Percentiles rank a stretch among this genome's conserved stretches.
Evolutionary conservation across 2,329 filamentous ascomycete species (phyloP).

Genomic region (Pseudogymnoascus pannorum): DNA sequence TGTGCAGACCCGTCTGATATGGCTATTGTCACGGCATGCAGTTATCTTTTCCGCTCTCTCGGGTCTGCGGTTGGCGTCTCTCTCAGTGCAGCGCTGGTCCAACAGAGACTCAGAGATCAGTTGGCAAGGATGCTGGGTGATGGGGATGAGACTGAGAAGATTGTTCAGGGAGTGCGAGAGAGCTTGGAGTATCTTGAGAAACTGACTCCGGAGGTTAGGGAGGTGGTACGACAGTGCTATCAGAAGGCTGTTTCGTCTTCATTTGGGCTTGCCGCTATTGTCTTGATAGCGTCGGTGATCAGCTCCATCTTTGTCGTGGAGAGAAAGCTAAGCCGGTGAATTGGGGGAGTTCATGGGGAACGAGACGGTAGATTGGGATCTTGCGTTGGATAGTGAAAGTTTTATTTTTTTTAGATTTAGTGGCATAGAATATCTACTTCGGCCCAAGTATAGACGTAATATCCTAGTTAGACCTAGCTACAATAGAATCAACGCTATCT

Average conservation of each 20-base stretch:
- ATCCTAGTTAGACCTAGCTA: background rate
- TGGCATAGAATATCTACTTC: background rate
- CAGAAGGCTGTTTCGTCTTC: conserved; percentile 38
- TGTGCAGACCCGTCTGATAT: conserved; percentile 61
- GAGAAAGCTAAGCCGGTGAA: conserved; percentile 37
- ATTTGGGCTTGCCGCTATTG: conserved; percentile 33
- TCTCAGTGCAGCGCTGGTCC: conserved; percentile 59
- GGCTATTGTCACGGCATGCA: conserved; percentile 69
- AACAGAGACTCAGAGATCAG: conserved; percentile 55
- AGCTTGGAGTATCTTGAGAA: conserved; percentile 62
- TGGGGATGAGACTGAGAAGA: conserved; percentile 53
- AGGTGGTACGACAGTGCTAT: conserved; percentile 60
- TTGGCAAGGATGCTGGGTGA: conserved; percentile 47
- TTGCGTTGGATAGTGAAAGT: background rate
- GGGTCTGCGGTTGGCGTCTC: conserved; percentile 64
- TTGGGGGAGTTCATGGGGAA: background rate
- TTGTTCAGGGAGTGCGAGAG: conserved; percentile 62
- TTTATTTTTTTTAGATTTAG: conserved; percentile 2
- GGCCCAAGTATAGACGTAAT: background rate
- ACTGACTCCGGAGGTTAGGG: conserved; percentile 52
- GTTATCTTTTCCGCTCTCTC: conserved; percentile 72
- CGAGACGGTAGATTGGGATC: background rate
- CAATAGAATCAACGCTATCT: background rate
- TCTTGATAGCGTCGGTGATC: conserved; percentile 34
- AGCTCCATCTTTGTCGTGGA: conserved; percentile 48